Conservation (phyloP, 305 asterid genomes). For the Solanum hybrid region DNA sequence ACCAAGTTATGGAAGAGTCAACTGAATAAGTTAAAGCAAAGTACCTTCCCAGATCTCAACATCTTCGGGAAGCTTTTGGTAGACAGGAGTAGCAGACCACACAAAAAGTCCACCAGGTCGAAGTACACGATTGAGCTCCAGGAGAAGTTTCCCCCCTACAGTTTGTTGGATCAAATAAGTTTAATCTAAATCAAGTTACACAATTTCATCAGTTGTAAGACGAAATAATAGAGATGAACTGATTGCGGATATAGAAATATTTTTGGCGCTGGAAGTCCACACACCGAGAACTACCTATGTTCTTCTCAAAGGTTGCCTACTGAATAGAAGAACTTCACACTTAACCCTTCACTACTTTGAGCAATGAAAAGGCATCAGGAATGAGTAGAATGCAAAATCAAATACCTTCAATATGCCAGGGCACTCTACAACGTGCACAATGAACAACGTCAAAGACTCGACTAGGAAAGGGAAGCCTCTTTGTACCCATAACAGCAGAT, state of each 20-base stretch:
- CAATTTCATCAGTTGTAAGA: not conserved
- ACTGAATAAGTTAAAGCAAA: not conserved
- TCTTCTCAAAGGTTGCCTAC: conserved; percentile 5
- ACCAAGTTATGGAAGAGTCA: not conserved
- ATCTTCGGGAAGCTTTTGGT: conserved; percentile 34
- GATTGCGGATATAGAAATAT: not conserved
- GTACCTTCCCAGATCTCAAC: conserved; percentile 42
- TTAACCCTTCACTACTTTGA: not conserved
- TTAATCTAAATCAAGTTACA: conserved; percentile 2
- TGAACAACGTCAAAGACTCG: conserved; percentile 25
- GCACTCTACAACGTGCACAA: conserved; percentile 34
- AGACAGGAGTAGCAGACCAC: conserved; percentile 76
- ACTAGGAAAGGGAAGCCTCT: conserved; percentile 27
- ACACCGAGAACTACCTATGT: not conserved
- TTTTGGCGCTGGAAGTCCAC: not conserved
- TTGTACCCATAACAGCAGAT: conserved; percentile 33
- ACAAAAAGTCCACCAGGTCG: conserved; percentile 98
- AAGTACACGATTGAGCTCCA: conserved; percentile 47
- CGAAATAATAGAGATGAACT: conserved; percentile 11
- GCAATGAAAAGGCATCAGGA: not conserved
- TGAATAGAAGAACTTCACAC: not conserved
- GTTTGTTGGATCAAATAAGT: not conserved
- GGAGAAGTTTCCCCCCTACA: conserved; percentile 45
- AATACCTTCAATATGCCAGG: conserved; percentile 32
- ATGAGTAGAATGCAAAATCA: not conserved